phyloP scores from a whole-genome alignment of 192 early-diverging fungal species.

The Funneliformis mosseae region DNA sequence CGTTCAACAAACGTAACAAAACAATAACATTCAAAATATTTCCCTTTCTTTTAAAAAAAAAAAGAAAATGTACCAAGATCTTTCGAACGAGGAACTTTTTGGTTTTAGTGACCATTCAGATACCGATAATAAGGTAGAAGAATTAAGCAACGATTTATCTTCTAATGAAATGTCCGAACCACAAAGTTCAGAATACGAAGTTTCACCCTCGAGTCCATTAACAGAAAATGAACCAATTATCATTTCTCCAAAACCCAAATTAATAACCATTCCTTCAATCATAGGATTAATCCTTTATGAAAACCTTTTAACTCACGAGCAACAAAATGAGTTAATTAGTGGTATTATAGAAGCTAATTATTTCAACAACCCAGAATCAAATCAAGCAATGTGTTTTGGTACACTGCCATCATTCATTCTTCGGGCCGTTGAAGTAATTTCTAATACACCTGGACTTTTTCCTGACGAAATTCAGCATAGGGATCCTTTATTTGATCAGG shows the following conservation, averaged over 20 bases:
- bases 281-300: conserved; percentile 35
- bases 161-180: neutral
- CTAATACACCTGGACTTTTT: conserved; percentile 26
- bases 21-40: too few relatives aligned
- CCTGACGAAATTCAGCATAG: conserved; percentile 29
- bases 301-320: conserved; percentile 36
- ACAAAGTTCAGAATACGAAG: neutral
- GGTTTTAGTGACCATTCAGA: neutral
- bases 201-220: neutral
- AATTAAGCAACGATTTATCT: too few relatives aligned
- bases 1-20: too few relatives aligned
- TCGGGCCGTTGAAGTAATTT: conserved; percentile 1
- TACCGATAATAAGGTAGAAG: neutral
- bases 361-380: conserved; percentile 31
- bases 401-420: conserved; percentile 35
- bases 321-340: conserved; percentile 39
- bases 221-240: neutral
- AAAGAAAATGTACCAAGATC: neutral
- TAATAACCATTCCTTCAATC: conserved; percentile 9
- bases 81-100: conserved; percentile 1
- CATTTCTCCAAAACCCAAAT: neutral
- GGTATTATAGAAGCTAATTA: conserved; percentile 33
- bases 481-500: conserved; percentile 47
- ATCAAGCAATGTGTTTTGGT: conserved; percentile 51
- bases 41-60: too few relatives aligned